Conservation (phyloP, 306 rosid genomes). For the Gillenia trifoliata region DNA sequence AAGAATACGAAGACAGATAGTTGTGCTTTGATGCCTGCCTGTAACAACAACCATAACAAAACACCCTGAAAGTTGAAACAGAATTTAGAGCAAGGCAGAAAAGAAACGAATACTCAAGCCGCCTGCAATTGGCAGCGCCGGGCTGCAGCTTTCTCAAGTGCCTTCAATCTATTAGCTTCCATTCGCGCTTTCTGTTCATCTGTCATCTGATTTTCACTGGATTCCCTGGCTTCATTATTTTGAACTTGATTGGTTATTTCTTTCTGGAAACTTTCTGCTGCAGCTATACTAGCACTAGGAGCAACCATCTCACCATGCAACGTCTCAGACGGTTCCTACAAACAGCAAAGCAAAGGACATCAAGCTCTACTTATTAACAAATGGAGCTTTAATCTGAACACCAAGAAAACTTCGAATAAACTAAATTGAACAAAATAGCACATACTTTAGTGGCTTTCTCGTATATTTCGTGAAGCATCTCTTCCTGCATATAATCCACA, state of each 20-base stretch:
- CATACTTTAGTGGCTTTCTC: slow-evolving; percentile 60
- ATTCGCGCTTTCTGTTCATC: slow-evolving; percentile 76
- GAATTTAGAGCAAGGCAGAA: background rate
- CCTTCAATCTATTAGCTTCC: slow-evolving; percentile 89
- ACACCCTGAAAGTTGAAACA: background rate
- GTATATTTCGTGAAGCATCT: slow-evolving; percentile 50
- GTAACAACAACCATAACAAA: background rate
- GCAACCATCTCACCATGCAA: slow-evolving; percentile 10
- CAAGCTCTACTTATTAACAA: background rate
- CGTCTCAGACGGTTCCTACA: slow-evolving; percentile 48
- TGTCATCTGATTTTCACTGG: slow-evolving; percentile 43
- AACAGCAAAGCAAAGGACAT: slow-evolving; percentile 11
- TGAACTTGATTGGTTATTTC: slow-evolving; percentile 24
- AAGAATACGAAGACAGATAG: background rate
- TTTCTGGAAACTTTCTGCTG: slow-evolving; percentile 13
- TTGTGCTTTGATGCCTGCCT: background rate
- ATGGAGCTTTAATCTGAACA: background rate
- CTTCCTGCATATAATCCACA: slow-evolving; percentile 47
- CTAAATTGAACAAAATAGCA: slow-evolving; percentile 22
- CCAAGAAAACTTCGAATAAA: background rate
- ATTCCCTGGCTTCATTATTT: slow-evolving; percentile 19
- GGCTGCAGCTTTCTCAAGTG: slow-evolving; percentile 74
- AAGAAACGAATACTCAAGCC: slow-evolving; percentile 14
- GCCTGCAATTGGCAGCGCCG: slow-evolving; percentile 32
- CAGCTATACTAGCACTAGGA: background rate